These are phyloP conservation scores for Leptographium radiaticola DNA, from an alignment of 2,329 filamentous ascomycete species.

Conservation along the genomic window DNA sequence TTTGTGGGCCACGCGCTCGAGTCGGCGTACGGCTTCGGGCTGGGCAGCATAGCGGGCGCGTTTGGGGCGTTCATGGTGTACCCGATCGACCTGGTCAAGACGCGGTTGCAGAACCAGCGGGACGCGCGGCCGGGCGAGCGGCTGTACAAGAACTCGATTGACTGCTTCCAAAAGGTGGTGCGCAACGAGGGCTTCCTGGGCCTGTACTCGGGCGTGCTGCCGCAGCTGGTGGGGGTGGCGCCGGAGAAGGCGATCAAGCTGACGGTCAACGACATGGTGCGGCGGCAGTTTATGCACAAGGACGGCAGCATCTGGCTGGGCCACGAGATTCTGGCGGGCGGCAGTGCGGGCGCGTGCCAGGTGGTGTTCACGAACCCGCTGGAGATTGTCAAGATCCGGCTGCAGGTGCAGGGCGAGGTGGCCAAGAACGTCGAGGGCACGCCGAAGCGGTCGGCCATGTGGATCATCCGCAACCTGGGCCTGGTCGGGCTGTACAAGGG, in stretches of 20 bases:
- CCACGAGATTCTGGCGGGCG: constrained; percentile 77
- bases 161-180: constrained; percentile 88
- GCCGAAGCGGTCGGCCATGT: constrained; percentile 85
- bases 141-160: constrained; percentile 92
- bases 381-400: constrained; percentile 97
- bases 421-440: constrained; percentile 73
- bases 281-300: constrained; percentile 59
- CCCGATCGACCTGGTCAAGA: constrained; percentile 97
- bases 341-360: constrained; percentile 82
- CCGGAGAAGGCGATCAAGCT: constrained; percentile 99
- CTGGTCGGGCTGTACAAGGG: constrained; percentile 94
- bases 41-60: constrained; percentile 83
- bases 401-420: constrained; percentile 94
- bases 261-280: constrained; percentile 90
- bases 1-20: constrained; percentile 55
- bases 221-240: constrained; percentile 94
- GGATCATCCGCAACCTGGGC: constrained; percentile 94
- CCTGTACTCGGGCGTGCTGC: constrained; percentile 86
- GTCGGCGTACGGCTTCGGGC: constrained; percentile 77
- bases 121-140: constrained; percentile 68
- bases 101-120: constrained; percentile 94
- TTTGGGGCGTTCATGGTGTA: constrained; percentile 99
- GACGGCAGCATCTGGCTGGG: constrained; percentile 58
- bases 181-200: constrained; percentile 83
- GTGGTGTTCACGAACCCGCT: constrained; percentile 97